Base-by-base conservation (phyloP, 495 filamentous ascomycete species). In the Cudoniella acicularis region DNA sequence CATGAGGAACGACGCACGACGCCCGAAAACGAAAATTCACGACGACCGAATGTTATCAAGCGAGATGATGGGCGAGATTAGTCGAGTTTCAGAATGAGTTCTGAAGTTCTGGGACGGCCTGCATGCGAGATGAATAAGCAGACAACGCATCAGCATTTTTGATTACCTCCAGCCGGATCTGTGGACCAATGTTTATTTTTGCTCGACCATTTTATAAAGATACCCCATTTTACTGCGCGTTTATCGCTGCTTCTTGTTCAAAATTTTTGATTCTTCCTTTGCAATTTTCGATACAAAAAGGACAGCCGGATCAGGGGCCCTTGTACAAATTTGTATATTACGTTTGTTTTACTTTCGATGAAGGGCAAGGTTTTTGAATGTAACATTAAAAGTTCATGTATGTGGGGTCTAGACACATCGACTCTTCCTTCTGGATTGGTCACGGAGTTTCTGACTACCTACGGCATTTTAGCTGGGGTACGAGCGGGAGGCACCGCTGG, bases 1-100 rank as follows among this genome's bases (percentile, higher is more conserved):
- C 60, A 63, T 48, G 60, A 63, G n/a, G 64, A 59, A 59, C 54
- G 46, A 61, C 64, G 57, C 49, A 51, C 49, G 42, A 61, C 61
- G 47, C 61, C 64, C 21, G 61, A 67, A 43, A 47, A 59, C 26
- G 54, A 61, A 30, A 56, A 47, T 59, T 59, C 47, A 52, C 43
- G 61, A 52, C 47, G 54, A 26, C 52, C 55, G 27, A 55, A 47
- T 24, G 54, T 40, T 53, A 51, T 56, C 59, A 67, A 67, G 56
- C 65, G 61, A 67, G 65, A 67, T 67, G 62, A 64, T 57, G 59
- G 25, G 25, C 56, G 62, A 64, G 61, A 67, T 67, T 67, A 64
- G 56, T 50, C 10, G 36, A 24, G 62, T 67, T 64, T 64, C 61
- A 67, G 55, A 61, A 30, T 54, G 26, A 55, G 13, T 48, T 40